Evolutionary conservation across 225 moss, liverwort and hornwort genomes (phyloP).

Genomic region (Asterella californica): DNA sequence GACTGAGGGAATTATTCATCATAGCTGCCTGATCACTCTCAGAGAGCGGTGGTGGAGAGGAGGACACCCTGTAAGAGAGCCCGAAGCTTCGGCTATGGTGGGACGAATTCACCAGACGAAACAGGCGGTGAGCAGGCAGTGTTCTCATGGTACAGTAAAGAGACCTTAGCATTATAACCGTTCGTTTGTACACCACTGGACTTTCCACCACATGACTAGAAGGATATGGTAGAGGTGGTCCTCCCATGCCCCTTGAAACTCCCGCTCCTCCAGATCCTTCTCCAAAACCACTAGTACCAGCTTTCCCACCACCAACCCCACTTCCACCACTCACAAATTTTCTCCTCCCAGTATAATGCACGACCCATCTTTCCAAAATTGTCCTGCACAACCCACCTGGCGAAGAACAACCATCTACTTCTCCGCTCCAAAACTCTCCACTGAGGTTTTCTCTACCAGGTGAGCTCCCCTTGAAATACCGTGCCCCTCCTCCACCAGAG

Average conservation of each 20-base stretch:
- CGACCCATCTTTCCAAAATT: slow-evolving; percentile 85
- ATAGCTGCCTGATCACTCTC: slow-evolving; percentile 77
- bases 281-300: slow-evolving; percentile 29
- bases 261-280: slow-evolving; percentile 34
- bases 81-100: slow-evolving; percentile 90
- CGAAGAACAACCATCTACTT: slow-evolving; percentile 46
- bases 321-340: slow-evolving; percentile 35
- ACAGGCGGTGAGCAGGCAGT: slow-evolving; percentile 86
- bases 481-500: slow-evolving; percentile 45
- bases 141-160: slow-evolving; percentile 89
- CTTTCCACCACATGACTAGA: slow-evolving; percentile 71
- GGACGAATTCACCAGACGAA: slow-evolving; percentile 80
- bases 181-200: slow-evolving; percentile 90
- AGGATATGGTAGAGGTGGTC: slow-evolving; percentile 44
- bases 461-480: slow-evolving; percentile 53
- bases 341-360: slow-evolving; percentile 77
- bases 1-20: slow-evolving; percentile 52
- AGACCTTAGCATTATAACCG: slow-evolving; percentile 91
- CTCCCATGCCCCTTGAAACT: slow-evolving; percentile 30
- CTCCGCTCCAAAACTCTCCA: slow-evolving; percentile 67
- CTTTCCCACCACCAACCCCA: slow-evolving; percentile 35
- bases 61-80: slow-evolving; percentile 68
- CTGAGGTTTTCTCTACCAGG: slow-evolving; percentile 46
- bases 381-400: slow-evolving; percentile 61
- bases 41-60: slow-evolving; percentile 52